These are phyloP conservation scores for Fusarium marasasianum DNA, from an alignment of 2,329 filamentous ascomycete genomes.

Conservation along the genomic window DNA sequence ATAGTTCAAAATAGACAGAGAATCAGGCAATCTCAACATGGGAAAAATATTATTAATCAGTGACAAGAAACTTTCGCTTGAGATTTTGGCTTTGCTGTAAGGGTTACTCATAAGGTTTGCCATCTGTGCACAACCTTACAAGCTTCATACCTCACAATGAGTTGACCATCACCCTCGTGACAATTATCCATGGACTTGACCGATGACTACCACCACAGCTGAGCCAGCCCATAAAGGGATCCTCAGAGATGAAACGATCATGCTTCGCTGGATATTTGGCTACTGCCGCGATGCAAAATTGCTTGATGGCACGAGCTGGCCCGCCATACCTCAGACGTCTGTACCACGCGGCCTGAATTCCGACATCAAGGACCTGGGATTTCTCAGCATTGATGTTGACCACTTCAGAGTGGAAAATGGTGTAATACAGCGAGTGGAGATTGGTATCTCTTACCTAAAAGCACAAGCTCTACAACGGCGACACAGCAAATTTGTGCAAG, in stretches of 20 bases:
- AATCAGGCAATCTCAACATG: neutral
- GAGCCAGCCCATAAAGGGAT: conserved; percentile 22
- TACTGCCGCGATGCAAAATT: neutral
- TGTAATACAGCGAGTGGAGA: conserved; percentile 12
- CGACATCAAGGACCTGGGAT: conserved; percentile 10
- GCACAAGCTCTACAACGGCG: conserved; percentile 1
- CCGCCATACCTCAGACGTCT: neutral
- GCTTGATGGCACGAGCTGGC: neutral
- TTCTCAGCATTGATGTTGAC: conserved; percentile 27
- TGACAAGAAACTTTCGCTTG: neutral
- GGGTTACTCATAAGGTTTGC: neutral
- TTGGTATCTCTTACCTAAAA: conserved; percentile 14
- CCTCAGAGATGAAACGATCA: conserved; percentile 22
- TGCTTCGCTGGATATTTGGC: conserved; percentile 24
- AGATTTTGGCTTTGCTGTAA: neutral
- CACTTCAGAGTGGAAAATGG: conserved; percentile 1
- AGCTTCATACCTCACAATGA: rapidly evolving
- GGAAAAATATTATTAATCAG: neutral
- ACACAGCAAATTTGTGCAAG: neutral
- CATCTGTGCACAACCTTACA: neutral
- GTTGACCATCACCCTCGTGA: neutral
- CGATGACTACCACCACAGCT: neutral
- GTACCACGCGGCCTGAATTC: neutral
- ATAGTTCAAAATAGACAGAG: neutral
- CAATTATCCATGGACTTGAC: too few relatives aligned